These are phyloP conservation scores for Penicillium thymicola DNA, from an alignment of 2,329 filamentous ascomycete genomes.

Conservation along the genomic window DNA sequence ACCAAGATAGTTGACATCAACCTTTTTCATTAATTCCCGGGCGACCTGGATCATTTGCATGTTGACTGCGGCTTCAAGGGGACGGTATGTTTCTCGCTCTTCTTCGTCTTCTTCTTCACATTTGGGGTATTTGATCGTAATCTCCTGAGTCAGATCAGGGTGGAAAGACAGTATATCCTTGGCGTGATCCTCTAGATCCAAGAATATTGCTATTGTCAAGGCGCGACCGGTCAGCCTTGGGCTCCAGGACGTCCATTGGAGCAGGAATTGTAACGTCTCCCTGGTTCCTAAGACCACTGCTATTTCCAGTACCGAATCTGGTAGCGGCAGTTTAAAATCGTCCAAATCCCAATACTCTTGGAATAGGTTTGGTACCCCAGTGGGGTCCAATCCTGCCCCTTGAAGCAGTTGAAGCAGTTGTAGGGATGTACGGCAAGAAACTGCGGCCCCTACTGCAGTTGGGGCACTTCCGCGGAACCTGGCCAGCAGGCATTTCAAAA, in stretches of 20 bases:
- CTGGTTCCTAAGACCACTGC: neutral
- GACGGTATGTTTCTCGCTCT: neutral
- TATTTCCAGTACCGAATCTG: slow-evolving; percentile 5
- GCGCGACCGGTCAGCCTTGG: neutral
- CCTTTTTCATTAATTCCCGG: neutral
- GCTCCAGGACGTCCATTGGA: neutral
- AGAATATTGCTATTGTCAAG: neutral
- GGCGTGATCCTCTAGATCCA: neutral
- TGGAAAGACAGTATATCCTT: neutral
- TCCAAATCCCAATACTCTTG: neutral
- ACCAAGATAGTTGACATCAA: slow-evolving; percentile 5
- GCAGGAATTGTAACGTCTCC: neutral
- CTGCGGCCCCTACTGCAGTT: neutral
- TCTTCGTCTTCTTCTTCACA: neutral
- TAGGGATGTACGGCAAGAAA: no score
- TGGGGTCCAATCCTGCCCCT: slow-evolving; percentile 5
- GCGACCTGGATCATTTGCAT: neutral
- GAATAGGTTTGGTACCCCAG: slow-evolving; percentile 2
- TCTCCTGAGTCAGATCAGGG: neutral
- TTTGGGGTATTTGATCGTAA: neutral
- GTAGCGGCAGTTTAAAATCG: neutral
- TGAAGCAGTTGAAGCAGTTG: neutral
- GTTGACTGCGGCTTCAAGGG: slow-evolving; percentile 1
- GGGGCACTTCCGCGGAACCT: slow-evolving; percentile 9
- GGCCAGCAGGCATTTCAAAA: neutral